Evolutionary conservation across 352 stramenopile genomes (phyloP), one percentile per base, ranked within the genome.

Genomic region (Thraustotheca clavata): DNA sequence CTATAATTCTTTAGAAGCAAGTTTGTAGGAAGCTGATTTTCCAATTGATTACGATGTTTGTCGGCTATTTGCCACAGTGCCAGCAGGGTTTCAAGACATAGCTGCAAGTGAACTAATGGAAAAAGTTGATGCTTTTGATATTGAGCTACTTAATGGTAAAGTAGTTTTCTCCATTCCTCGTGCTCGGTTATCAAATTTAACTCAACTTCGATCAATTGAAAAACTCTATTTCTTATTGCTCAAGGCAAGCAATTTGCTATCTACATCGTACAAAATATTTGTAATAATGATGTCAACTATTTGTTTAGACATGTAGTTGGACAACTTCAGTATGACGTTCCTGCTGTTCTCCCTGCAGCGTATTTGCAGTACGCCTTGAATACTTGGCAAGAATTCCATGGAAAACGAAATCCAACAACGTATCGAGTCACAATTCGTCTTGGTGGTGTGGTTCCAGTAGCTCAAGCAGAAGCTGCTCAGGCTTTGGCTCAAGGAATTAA

Each of bases 61-160:
- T 24, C 59, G 59, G 11, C 38, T 66, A 24, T 66, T 66, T 27
- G 31, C 48, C 40, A 66, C 59, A 3, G 26, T 60, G 59, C 41
- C 59, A 4, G 26, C 7, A 20, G 59, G 59, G 14, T 66, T 66
- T 61, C 40, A 66, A 61, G 59, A 66, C 27, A 36, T 66, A 9
- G 59, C 59, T 8, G 59, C 59, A 14, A 47, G 48, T 9, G 59
- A 66, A 33, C 41, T 66, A 20, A 66, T 55, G 22, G 59, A 66
- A 38, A 66, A 66, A 31, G 48, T 66, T 47, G 41, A 39, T n/a
- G 59, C 59, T n/a, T 39, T 27, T 3, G 59, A 66, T 29, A 60
- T 66, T 11, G 39, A 60, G 16, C 4, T 66, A 22, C 36, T 66
- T 20, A 47, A 66, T 12, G 59, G 59, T 34, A 66, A 66, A 38